Evolutionary conservation across 2,329 filamentous ascomycete genomes (phyloP), one percentile per base, ranked within the genome.

Genomic region (Madurella mycetomatis): DNA sequence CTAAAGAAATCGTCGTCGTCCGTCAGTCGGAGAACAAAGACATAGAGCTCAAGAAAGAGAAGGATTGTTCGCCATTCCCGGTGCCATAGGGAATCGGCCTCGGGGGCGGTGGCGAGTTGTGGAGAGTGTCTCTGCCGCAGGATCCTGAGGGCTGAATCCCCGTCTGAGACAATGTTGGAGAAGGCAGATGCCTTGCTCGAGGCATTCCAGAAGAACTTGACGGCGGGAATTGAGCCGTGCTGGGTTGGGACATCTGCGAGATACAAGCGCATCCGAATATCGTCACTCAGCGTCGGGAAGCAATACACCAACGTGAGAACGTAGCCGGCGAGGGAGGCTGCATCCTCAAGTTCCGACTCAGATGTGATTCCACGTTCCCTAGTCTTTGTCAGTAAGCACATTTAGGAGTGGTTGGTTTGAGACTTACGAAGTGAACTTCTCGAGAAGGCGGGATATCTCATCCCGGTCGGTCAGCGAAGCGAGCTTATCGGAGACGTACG

Each of bases 1-100:
- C 83, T 81, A 58, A 95, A 87, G 67, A 99, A 99, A 64, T 99
- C 94, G 61, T 97, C 92, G 60, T 99, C 94, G 62, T 99, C 94
- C 68, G 92, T 95, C 34, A 97, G 83, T 62, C 94, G 88, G 12
- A 97, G 76, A 2, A 96, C 84, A 67, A 97, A 97, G 2, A 88
- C 90, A 67, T 96, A 99, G 0, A 99, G 80, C 64, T 99, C 94
- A 5, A 99, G 78, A 66, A 99, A 97, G 0, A 99, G 79, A 0
- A 97, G 76, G 41, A 96, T 83, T 1, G 94, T 85, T 16, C 87
- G 85, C 94, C 94, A 99, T 66, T 97, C 90, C 61, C 85, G 80
- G 72, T 71, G 76, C 70, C 67, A 77, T 59, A 62, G 65, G 51
- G 67, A 66, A 37, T 69, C 58, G 17, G 62, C 31, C 43, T 53